These are phyloP conservation scores for Tetrahymena malaccensis DNA, from an alignment of 73 alveolate genomes.

Conservation along the genomic window DNA sequence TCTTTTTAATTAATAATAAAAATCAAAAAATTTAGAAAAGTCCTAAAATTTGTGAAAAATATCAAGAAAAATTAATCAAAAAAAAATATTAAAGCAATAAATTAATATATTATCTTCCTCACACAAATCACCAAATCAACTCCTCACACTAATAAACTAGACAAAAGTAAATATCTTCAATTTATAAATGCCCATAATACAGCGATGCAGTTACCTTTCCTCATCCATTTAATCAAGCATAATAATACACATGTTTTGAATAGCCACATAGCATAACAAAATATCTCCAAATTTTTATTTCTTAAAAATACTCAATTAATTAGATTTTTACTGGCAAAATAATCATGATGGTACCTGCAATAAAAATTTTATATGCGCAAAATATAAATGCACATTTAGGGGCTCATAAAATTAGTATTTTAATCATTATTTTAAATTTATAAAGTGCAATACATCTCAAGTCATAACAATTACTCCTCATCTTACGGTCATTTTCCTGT, in stretches of 20 bases:
- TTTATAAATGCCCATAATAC: not conserved
- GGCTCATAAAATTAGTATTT: too few species aligned
- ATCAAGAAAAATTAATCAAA: not conserved
- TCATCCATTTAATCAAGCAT: not conserved
- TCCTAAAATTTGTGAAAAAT: not conserved
- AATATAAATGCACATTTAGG: too few species aligned
- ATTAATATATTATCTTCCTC: not conserved
- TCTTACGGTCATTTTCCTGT: not conserved
- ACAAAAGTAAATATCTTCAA: not conserved
- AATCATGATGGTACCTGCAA: not conserved
- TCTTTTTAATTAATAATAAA: not conserved
- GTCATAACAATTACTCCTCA: not conserved
- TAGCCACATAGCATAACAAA: not conserved
- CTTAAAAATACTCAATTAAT: too few species aligned
- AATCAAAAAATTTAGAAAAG: not conserved
- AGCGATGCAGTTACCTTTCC: not conserved
- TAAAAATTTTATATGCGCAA: too few species aligned
- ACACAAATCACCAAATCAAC: not conserved
- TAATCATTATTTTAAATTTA: not conserved
- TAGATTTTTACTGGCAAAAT: not conserved
- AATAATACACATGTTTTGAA: too few species aligned
- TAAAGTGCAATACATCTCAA: not conserved
- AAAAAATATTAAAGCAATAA: not conserved
- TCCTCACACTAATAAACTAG: not conserved
- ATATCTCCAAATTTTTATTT: not conserved